These are phyloP conservation scores for Pleurotus eryngii DNA, from an alignment of 768 basidiomycete species.

Conservation along the genomic window DNA sequence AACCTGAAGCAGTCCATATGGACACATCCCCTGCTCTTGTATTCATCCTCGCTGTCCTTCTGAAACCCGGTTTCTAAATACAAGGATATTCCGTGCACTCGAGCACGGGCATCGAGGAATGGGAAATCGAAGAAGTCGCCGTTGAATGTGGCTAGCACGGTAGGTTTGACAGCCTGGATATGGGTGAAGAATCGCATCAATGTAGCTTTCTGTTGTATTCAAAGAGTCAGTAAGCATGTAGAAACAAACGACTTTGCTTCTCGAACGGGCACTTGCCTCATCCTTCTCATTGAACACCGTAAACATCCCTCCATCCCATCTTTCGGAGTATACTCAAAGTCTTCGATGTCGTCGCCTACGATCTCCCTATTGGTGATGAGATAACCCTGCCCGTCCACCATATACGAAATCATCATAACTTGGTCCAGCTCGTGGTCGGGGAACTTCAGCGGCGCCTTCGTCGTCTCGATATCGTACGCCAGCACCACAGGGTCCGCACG, in stretches of 20 bases:
- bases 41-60: conserved; percentile 91
- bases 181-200: conserved; percentile 91
- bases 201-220: conserved; percentile 56
- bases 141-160: conserved; percentile 98
- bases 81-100: conserved; percentile 93
- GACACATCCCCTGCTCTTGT: conserved; percentile 85
- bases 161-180: conserved; percentile 90
- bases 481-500: conserved; percentile 99
- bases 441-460: conserved; percentile 99
- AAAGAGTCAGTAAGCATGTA: not conserved
- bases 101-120: conserved; percentile 84
- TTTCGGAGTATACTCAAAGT: conserved; percentile 98
- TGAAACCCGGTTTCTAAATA: conserved; percentile 91
- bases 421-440: conserved; percentile 95
- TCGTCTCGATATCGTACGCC: conserved; percentile 99
- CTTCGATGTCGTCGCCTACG: conserved; percentile 94
- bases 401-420: conserved; percentile 99
- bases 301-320: conserved; percentile 96
- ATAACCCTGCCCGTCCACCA: conserved; percentile 97
- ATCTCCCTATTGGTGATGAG: conserved; percentile 98
- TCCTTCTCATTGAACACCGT: conserved; percentile 91
- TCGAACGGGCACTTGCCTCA: conserved; percentile 37
- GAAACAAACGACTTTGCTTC: no score
- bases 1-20: conserved; percentile 94
- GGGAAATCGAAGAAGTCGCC: conserved; percentile 99